Evolutionary conservation across 2,329 filamentous ascomycete genomes (phyloP), one percentile per base, ranked within the genome.

Genomic region (Alternaria atra): DNA sequence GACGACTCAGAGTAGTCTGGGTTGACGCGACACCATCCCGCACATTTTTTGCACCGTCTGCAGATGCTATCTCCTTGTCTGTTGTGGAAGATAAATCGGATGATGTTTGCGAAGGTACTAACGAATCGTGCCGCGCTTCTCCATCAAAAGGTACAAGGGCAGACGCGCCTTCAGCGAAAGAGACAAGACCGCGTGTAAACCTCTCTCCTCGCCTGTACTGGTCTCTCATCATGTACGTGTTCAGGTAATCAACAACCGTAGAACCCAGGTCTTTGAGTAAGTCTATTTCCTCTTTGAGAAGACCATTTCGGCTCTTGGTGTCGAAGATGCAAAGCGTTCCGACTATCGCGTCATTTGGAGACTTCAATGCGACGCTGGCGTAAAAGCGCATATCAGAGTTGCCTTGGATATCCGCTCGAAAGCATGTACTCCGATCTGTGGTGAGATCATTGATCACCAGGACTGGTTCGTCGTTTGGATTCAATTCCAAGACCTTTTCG

Each of bases 141-240:
- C 54, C 57, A 15, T 67, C 62, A 8, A 70, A 64, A 1, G 68
- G 68, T 30, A 66, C 35, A 25, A 74, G 46, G n/a, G 52, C 44
- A n/a, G 71, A 67, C 1, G 68, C 69, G 2, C 75, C 73, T 53
- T 76, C 71, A 0, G 67, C 64, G 44, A 78, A 78, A 0, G 72
- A 73, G 4, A 74, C 64, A 0, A 78, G 69, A 1, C 74, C 75
- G 10, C 75, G 69, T 4, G 70, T 73, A 52, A 78, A 68, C 17
- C 67, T 65, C 47, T 78, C 74, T 5, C 73, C 72, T 8, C 71
- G 68, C 10, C 52, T 61, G 44, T 69, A 70, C 34, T 71, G 58
- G 13, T 76, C 71, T 32, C 59, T 70, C 58, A 74, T 58, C 2
- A 69, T 72, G 12, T 72, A 73, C 3, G 64, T 72, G 48, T 71